Conservation (phyloP, 1,284 basidiomycete species). For the Takashimella tepidaria region DNA sequence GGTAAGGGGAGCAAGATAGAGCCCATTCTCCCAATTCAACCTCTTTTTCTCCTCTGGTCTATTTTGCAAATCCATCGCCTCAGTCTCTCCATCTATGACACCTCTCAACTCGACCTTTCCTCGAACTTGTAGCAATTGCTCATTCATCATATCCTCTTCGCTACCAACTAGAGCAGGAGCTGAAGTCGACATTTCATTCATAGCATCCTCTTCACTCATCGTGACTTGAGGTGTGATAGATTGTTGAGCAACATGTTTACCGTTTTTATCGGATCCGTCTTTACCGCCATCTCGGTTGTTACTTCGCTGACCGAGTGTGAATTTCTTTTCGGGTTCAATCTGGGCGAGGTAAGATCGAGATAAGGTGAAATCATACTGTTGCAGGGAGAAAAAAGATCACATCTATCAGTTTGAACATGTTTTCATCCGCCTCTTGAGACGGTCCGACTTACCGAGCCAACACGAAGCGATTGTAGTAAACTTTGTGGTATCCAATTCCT, state of each 20-base stretch:
- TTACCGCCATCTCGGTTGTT: background rate
- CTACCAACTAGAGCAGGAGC: too few relatives aligned
- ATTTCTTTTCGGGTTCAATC: conserved; percentile 51
- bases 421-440: conserved; percentile 60
- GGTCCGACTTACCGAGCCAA: conserved; percentile 57
- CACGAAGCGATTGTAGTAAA: conserved; percentile 78
- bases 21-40: conserved; percentile 78
- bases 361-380: conserved; percentile 59
- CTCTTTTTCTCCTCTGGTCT: conserved; percentile 79
- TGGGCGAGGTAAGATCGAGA: conserved; percentile 64
- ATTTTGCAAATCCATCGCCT: conserved; percentile 50
- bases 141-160: conserved; percentile 23
- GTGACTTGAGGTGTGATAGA: conserved; percentile 28
- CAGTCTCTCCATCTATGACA: conserved; percentile 31
- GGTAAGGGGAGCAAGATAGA: conserved; percentile 90
- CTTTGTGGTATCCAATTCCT: conserved; percentile 57
- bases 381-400: conserved; percentile 8
- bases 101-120: conserved; percentile 44
- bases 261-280: conserved; percentile 10
- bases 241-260: conserved; percentile 6
- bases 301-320: conserved; percentile 22
- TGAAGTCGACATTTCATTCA: too few relatives aligned
- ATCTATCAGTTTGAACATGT: conserved; percentile 50
- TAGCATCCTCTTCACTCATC: conserved; percentile 20
- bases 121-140: conserved; percentile 19